phyloP scores from a whole-genome alignment of 1,284 basidiomycete genomes.

The Cutaneotrichosporon spelunceum region DNA sequence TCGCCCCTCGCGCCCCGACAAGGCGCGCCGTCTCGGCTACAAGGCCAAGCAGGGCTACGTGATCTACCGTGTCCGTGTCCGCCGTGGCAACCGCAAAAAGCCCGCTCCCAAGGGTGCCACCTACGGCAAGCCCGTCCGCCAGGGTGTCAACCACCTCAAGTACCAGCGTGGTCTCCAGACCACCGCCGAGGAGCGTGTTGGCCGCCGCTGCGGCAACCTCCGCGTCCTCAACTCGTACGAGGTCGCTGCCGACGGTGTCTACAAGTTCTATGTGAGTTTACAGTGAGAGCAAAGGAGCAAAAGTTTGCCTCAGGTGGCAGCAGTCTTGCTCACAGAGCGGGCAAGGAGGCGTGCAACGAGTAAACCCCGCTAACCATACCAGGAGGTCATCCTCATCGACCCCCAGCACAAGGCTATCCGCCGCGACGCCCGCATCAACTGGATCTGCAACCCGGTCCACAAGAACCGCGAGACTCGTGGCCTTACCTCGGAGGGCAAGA shows the following conservation, averaged over 20 bases:
- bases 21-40: constrained; percentile 97
- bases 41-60: constrained; percentile 99
- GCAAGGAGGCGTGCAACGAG: not conserved
- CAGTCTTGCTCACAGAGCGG: too few relatives aligned
- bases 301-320: not conserved
- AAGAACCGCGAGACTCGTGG: constrained; percentile 97
- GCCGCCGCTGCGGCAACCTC: constrained; percentile 91
- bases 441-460: constrained; percentile 96
- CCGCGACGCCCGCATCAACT: constrained; percentile 92
- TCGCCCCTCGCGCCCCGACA: constrained; percentile 96
- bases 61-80: constrained; percentile 94
- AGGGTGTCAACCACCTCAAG: constrained; percentile 99
- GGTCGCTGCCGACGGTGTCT: constrained; percentile 99
- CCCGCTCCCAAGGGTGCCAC: constrained; percentile 97
- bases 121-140: constrained; percentile 97
- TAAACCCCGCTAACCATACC: not conserved
- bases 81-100: constrained; percentile 99
- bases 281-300: not conserved
- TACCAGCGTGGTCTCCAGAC: constrained; percentile 90
- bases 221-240: constrained; percentile 98
- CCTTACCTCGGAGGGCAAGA: constrained; percentile 93
- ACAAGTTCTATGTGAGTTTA: constrained; percentile 76
- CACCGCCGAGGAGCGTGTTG: constrained; percentile 97
- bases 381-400: constrained; percentile 86
- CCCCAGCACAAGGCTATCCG: constrained; percentile 65